Conservation (phyloP, 2,329 filamentous ascomycete species). For the Aspergillus sp. region DNA sequence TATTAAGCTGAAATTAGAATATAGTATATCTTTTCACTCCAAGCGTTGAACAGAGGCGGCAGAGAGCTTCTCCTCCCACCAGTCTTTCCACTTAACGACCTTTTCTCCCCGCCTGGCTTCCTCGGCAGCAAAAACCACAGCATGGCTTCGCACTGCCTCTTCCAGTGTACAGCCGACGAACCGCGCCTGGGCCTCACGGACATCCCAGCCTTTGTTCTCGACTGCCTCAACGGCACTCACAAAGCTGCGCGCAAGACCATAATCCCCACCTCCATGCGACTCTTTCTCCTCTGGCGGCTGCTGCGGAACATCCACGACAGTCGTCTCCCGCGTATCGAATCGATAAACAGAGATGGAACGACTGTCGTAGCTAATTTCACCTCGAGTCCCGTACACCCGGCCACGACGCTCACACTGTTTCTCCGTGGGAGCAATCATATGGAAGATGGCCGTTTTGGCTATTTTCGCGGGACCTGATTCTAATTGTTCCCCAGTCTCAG, state of each 20-base stretch:
- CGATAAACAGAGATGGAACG: constrained; percentile 69
- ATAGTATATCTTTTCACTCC: no score
- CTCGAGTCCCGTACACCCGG: constrained; percentile 77
- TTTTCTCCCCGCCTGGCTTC: constrained; percentile 67
- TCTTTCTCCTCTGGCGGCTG: constrained; percentile 52
- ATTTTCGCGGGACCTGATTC: constrained; percentile 39
- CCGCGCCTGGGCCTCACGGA: constrained; percentile 66
- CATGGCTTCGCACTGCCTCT: constrained; percentile 84
- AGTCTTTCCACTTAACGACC: constrained; percentile 69
- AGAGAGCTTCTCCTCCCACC: constrained; percentile 62
- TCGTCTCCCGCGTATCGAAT: constrained; percentile 56
- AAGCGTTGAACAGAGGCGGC: no score
- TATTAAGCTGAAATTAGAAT: no score
- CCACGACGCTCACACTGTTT: constrained; percentile 83
- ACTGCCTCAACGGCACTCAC: constrained; percentile 76
- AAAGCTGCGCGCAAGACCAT: constrained; percentile 76
- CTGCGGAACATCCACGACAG: constrained; percentile 55
- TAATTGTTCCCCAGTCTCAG: not conserved
- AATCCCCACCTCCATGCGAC: constrained; percentile 71
- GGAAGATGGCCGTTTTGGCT: constrained; percentile 81
- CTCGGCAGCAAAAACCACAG: constrained; percentile 90
- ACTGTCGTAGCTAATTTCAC: constrained; percentile 84
- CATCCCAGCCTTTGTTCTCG: constrained; percentile 63
- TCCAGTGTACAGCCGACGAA: constrained; percentile 79
- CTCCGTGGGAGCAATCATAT: constrained; percentile 90